Conservation (phyloP, 2,329 filamentous ascomycete species). For the Nannizzia gypsea region DNA sequence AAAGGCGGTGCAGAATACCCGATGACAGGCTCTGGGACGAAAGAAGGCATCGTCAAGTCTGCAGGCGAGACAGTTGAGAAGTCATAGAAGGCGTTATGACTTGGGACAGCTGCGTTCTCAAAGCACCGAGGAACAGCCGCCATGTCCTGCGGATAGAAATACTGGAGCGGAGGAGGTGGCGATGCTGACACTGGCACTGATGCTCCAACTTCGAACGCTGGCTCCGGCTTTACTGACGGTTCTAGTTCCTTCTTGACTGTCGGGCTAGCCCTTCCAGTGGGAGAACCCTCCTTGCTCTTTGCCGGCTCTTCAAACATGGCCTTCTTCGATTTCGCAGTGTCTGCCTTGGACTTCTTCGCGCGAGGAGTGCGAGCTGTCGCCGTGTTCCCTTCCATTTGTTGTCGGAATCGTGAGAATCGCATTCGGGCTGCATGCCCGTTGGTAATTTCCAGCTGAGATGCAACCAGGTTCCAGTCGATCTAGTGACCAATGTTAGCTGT, state of each 20-base stretch:
- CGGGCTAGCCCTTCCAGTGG: background rate
- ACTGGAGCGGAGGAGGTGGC: background rate
- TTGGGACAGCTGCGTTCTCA: background rate
- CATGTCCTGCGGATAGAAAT: background rate
- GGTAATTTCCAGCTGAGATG: slow-evolving; percentile 39
- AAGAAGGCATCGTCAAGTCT: slow-evolving; percentile 13
- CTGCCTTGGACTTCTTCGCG: slow-evolving; percentile 20
- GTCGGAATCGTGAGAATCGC: slow-evolving; percentile 44
- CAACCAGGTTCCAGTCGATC: slow-evolving; percentile 45
- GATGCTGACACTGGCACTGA: too few species aligned
- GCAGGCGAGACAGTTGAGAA: slow-evolving; percentile 14
- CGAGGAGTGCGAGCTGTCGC: slow-evolving; percentile 16
- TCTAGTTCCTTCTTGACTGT: slow-evolving; percentile 9
- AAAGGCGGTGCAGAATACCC: slow-evolving; percentile 10
- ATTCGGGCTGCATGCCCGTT: slow-evolving; percentile 48
- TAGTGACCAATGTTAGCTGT: slow-evolving; percentile 16
- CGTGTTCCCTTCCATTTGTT: slow-evolving; percentile 39
- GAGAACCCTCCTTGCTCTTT: background rate
- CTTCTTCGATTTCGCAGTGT: slow-evolving; percentile 14
- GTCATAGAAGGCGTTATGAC: background rate
- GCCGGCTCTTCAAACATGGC: slow-evolving; percentile 8
- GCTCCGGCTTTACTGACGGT: slow-evolving; percentile 6
- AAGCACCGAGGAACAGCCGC: background rate
- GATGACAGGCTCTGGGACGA: slow-evolving; percentile 7
- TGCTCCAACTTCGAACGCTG: background rate